These are phyloP conservation scores for Populus hybrid DNA, from an alignment of 441 rosid species.

Conservation along the genomic window DNA sequence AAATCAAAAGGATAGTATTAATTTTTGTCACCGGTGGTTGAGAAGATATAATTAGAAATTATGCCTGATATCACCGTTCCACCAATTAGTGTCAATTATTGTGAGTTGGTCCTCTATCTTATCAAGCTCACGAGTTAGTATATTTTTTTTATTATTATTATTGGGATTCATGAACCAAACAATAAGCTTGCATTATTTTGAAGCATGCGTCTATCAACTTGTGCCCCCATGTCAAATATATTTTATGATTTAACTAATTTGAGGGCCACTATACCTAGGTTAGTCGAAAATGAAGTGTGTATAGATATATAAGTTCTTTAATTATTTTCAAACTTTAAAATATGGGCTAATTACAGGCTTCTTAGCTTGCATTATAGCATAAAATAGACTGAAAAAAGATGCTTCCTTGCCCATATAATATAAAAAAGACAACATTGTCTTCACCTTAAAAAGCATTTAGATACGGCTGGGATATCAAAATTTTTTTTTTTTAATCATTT, in stretches of 20 bases:
- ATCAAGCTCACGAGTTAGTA: not conserved
- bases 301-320: too few relatives aligned
- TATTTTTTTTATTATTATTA: too few relatives aligned
- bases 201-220: not conserved
- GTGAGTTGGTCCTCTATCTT: slow-evolving; percentile 10
- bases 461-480: too few relatives aligned
- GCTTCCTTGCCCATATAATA: too few relatives aligned
- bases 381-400: not conserved
- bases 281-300: not conserved
- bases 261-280: not conserved
- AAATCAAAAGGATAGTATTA: not conserved
- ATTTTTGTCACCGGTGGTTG: not conserved
- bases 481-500: too few relatives aligned
- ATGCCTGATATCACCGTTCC: not conserved
- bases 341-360: not conserved
- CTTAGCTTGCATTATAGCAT: not conserved
- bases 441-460: too few relatives aligned
- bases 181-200: too few relatives aligned
- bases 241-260: too few relatives aligned
- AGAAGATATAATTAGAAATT: not conserved
- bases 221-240: not conserved
- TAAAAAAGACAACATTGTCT: too few relatives aligned
- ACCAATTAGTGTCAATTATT: not conserved
- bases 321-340: not conserved
- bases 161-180: not conserved